phyloP scores from a whole-genome alignment of 768 basidiomycete species.

The Amanita polypyramis region DNA sequence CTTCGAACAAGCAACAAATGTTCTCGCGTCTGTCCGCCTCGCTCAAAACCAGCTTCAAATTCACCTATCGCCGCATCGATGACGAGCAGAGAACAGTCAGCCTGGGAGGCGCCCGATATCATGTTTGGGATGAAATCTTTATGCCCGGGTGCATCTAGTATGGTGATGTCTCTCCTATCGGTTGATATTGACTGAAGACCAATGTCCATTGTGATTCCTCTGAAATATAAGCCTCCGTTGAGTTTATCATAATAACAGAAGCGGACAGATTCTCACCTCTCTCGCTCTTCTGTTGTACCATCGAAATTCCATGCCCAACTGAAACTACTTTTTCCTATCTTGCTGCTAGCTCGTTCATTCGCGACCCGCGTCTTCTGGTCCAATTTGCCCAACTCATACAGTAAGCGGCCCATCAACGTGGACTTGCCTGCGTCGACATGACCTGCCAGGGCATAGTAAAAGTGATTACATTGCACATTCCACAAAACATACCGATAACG shows the following conservation, averaged over 20 bases:
- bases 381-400: conserved; percentile 86
- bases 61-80: conserved; percentile 86
- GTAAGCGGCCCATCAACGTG: conserved; percentile 87
- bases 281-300: conserved; percentile 85
- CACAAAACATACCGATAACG: conserved; percentile 63
- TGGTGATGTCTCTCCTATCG: conserved; percentile 66
- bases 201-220: conserved; percentile 98
- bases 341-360: conserved; percentile 85
- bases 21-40: conserved; percentile 92
- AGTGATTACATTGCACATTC: background rate
- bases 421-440: conserved; percentile 99
- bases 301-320: conserved; percentile 98
- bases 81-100: conserved; percentile 89
- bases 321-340: conserved; percentile 90
- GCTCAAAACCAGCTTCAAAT: conserved; percentile 92
- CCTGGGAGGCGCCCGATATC: conserved; percentile 98
- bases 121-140: conserved; percentile 98
- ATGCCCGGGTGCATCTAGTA: conserved; percentile 97
- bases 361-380: conserved; percentile 76
- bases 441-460: conserved; percentile 34
- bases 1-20: conserved; percentile 88
- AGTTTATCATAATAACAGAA: background rate
- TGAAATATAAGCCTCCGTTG: conserved; percentile 19
- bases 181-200: conserved; percentile 75
- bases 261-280: conserved; percentile 45